These are phyloP conservation scores for Boletellus sp. DNA, from an alignment of 768 basidiomycete species.

Conservation along the genomic window DNA sequence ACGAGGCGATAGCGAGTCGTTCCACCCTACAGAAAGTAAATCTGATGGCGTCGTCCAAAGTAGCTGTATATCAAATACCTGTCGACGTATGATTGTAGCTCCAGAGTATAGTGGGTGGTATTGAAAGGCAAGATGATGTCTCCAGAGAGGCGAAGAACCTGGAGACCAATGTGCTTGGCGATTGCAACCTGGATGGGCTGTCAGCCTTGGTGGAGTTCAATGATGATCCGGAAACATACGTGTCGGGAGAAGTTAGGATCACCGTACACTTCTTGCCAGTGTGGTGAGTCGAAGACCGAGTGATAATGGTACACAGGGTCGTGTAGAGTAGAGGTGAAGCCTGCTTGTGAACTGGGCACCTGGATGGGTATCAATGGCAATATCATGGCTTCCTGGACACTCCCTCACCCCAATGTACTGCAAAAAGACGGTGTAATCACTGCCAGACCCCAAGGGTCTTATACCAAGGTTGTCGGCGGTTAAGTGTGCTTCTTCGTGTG, in stretches of 20 bases:
- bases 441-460: constrained; percentile 73
- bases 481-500: constrained; percentile 24
- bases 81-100: constrained; percentile 59
- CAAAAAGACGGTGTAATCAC: constrained; percentile 90
- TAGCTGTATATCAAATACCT: constrained; percentile 39
- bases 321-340: constrained; percentile 33
- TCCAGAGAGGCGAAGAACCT: constrained; percentile 60
- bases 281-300: constrained; percentile 68
- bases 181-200: constrained; percentile 49
- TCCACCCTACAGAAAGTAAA: constrained; percentile 26
- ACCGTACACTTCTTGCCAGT: constrained; percentile 71
- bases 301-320: constrained; percentile 76
- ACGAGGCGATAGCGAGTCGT: constrained; percentile 17
- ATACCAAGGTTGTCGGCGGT: constrained; percentile 41
- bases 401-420: constrained; percentile 65
- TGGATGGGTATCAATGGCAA: constrained; percentile 11
- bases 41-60: constrained; percentile 23
- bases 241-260: constrained; percentile 76
- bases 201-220: constrained; percentile 1
- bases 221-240: constrained; percentile 36
- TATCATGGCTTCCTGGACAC: neutral
- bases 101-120: constrained; percentile 70
- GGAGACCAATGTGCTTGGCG: constrained; percentile 62
- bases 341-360: constrained; percentile 34
- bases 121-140: constrained; percentile 68